A percentile compares a stretch with the other conserved stretches of the same genome.
These are phyloP conservation scores for Fusarium sp. DNA, from an alignment of 2,329 filamentous ascomycete genomes.

Conservation along the genomic window DNA sequence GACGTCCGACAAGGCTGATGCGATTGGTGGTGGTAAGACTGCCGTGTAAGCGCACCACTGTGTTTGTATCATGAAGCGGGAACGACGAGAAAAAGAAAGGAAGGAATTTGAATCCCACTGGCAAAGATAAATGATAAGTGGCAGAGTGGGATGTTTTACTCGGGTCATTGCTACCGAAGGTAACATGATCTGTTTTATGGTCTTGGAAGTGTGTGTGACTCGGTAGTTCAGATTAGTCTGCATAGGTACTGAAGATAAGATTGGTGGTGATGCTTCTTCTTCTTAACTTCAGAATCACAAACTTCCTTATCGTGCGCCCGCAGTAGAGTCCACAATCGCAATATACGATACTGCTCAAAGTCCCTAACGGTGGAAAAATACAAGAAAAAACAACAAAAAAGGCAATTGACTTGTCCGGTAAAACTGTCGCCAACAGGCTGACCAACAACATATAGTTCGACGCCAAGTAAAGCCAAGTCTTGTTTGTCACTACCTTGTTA, in stretches of 20 bases:
- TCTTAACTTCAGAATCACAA: background rate
- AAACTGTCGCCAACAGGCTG: conserved; percentile 27
- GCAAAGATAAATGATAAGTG: conserved; percentile 53
- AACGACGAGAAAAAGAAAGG: conserved; percentile 8
- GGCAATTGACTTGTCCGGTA: conserved; percentile 12
- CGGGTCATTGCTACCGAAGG: conserved; percentile 56
- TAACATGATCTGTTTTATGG: conserved; percentile 47
- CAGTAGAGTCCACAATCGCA: conserved; percentile 4
- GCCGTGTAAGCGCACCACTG: conserved; percentile 51
- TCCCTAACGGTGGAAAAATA: conserved; percentile 38
- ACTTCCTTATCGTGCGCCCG: background rate
- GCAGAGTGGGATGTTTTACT: conserved; percentile 54
- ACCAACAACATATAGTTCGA: conserved; percentile 24
- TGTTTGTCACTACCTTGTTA: conserved; percentile 17
- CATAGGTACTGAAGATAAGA: background rate
- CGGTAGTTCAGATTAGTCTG: conserved; percentile 50
- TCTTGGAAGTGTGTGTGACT: too few relatives aligned
- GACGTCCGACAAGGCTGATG: conserved; percentile 49
- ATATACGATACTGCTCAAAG: conserved; percentile 3
- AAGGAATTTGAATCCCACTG: conserved; percentile 50
- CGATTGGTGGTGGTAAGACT: conserved; percentile 53
- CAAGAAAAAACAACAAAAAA: background rate
- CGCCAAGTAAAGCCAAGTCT: conserved; percentile 35
- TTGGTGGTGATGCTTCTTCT: background rate
- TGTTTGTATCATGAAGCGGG: background rate